Percentiles rank a stretch among this genome's conserved stretches.
These are phyloP conservation scores for Rugonectria rugulosa DNA, from an alignment of 2,329 filamentous ascomycete species.

Conservation along the genomic window DNA sequence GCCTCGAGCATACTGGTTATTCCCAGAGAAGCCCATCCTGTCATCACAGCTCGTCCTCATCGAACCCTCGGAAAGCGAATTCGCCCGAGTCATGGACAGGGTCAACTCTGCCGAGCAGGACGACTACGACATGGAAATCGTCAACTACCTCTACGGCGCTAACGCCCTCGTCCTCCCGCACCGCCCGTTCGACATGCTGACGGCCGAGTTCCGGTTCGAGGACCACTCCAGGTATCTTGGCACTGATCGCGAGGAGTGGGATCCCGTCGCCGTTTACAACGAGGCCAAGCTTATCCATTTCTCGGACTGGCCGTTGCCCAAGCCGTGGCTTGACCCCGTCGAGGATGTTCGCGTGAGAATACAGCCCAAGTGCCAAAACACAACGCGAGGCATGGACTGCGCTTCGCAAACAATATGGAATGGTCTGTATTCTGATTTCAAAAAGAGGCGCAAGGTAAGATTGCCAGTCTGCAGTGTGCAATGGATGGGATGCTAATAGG, in stretches of 20 bases:
- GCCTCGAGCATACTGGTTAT: conserved; percentile 76
- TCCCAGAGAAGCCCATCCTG: conserved; percentile 60
- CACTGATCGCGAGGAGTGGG: conserved; percentile 60
- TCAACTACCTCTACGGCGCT: conserved; percentile 68
- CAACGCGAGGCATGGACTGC: conserved; percentile 57
- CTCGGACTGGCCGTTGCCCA: conserved; percentile 75
- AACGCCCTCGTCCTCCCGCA: conserved; percentile 70
- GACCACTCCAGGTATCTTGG: conserved; percentile 55
- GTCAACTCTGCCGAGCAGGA: conserved; percentile 33
- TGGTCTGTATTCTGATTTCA: conserved; percentile 58
- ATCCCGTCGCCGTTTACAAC: conserved; percentile 57
- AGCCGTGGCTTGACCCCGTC: conserved; percentile 53
- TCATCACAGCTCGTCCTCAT: conserved; percentile 67
- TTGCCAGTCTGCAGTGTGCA: not conserved
- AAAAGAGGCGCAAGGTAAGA: conserved; percentile 25
- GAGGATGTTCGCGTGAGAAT: conserved; percentile 1
- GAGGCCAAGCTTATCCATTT: conserved; percentile 75
- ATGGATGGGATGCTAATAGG: not conserved
- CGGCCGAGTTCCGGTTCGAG: conserved; percentile 66
- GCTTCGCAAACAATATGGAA: conserved; percentile 31
- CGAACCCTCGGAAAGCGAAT: conserved; percentile 62
- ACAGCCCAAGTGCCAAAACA: conserved; percentile 50
- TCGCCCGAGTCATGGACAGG: conserved; percentile 44
- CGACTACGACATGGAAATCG: conserved; percentile 72
- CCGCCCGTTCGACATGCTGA: conserved; percentile 66